Percentiles rank a stretch among this genome's conserved stretches.
phyloP scores from a whole-genome alignment of 225 moss, liverwort and hornwort genomes.

The Physcomitrium patens region DNA sequence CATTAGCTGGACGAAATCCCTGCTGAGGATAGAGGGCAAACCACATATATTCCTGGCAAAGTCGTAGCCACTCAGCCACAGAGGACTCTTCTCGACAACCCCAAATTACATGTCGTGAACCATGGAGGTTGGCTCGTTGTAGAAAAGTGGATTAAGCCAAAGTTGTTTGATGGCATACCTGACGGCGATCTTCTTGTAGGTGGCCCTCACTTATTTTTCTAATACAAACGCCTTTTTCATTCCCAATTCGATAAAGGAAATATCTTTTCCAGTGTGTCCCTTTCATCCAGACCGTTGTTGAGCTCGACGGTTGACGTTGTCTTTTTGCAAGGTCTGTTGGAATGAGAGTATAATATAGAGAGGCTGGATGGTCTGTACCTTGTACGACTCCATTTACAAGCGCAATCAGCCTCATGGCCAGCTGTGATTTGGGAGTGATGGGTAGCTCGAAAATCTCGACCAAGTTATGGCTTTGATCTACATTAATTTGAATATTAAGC shows the following conservation, averaged over 20 bases:
- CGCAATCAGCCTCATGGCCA: too few species aligned
- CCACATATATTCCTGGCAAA: slow-evolving; percentile 16
- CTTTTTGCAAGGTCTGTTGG: neutral
- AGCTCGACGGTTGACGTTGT: neutral
- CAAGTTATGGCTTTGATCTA: too few species aligned
- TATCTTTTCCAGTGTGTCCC: neutral
- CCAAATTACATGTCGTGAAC: slow-evolving; percentile 45
- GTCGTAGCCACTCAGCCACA: slow-evolving; percentile 38
- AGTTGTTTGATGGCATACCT: slow-evolving; percentile 48
- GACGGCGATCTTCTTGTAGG: slow-evolving; percentile 51
- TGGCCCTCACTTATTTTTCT: neutral
- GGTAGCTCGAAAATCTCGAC: too few species aligned
- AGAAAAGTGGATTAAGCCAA: slow-evolving; percentile 67
- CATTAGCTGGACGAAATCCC: slow-evolving; percentile 13
- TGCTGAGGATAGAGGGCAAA: neutral
- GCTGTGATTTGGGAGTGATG: too few species aligned
- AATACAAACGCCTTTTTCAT: neutral
- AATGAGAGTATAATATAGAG: too few species aligned
- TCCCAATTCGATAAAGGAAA: neutral
- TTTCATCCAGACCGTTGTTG: neutral
- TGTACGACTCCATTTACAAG: too few species aligned
- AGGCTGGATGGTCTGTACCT: neutral
- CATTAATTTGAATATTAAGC: too few species aligned
- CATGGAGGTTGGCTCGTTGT: slow-evolving; percentile 58
- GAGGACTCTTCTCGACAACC: slow-evolving; percentile 23